Evolutionary conservation across 495 filamentous ascomycete genomes (phyloP).

Genomic region (Cetradonia linearis): DNA sequence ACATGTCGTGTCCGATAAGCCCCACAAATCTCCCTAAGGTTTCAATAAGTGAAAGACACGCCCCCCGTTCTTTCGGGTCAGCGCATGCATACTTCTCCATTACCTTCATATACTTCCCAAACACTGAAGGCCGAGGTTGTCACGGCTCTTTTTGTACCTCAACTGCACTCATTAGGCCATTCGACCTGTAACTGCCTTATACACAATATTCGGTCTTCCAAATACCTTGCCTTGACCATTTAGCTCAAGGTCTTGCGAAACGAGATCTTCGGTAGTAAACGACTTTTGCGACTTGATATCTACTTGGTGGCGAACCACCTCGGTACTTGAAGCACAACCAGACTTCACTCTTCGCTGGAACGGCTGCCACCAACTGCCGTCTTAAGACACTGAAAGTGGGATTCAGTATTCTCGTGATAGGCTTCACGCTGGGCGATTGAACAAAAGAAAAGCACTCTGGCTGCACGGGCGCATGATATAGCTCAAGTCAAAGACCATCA

Average conservation of each 20-base stretch:
- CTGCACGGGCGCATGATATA: not conserved
- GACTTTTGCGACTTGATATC: not conserved
- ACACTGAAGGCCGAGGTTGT: not conserved
- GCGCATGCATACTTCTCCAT: slow-evolving; percentile 7
- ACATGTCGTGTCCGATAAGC: slow-evolving; percentile 16
- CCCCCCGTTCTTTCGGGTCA: slow-evolving; percentile 11
- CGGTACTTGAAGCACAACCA: not conserved
- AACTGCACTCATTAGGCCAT: not conserved
- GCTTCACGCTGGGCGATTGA: not conserved
- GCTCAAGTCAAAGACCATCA: not conserved
- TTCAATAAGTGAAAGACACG: slow-evolving; percentile 16
- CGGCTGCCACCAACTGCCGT: not conserved
- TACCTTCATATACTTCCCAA: not conserved
- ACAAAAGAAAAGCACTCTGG: not conserved
- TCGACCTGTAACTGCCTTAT: no score
- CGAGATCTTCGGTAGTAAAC: not conserved
- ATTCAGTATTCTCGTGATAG: no score
- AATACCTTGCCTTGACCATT: not conserved
- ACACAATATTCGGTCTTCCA: not conserved
- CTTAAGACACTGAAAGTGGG: not conserved
- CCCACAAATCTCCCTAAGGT: slow-evolving; percentile 15
- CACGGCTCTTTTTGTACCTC: not conserved
- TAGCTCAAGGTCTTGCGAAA: not conserved
- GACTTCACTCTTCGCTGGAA: not conserved
- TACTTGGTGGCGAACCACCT: not conserved